Percentiles rank a stretch among this genome's conserved stretches.
phyloP scores from a whole-genome alignment of 2,329 filamentous ascomycete species.

The Paramyrothecium roridum region DNA sequence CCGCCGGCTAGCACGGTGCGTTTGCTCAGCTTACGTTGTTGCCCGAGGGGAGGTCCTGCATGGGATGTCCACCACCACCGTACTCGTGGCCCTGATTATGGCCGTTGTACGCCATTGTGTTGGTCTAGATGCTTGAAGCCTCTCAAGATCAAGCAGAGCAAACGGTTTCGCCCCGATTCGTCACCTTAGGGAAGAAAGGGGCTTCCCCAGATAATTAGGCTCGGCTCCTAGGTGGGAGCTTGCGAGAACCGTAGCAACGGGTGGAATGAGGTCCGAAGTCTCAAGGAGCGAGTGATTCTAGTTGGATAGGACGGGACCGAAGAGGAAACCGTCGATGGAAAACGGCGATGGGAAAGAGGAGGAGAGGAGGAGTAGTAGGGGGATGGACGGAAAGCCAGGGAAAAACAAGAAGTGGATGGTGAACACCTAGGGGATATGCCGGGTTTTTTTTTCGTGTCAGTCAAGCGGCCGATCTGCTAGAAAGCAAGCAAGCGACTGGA shows the following conservation, averaged over 20 bases:
- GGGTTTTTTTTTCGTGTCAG: background rate
- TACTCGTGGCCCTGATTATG: conserved; percentile 50
- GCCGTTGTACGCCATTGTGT: conserved; percentile 59
- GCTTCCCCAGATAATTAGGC: background rate
- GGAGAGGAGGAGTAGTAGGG: background rate
- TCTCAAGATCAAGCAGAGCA: background rate
- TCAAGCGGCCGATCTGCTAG: background rate
- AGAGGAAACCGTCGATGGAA: conserved; percentile 16
- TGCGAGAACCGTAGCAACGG: conserved; percentile 16
- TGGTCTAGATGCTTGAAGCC: conserved; percentile 5
- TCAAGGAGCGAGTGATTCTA: conserved; percentile 21
- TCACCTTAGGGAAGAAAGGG: background rate
- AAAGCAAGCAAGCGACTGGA: background rate
- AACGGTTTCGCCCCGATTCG: background rate
- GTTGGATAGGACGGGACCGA: conserved; percentile 15
- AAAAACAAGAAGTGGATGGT: background rate
- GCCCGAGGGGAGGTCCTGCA: conserved; percentile 63
- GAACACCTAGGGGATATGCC: background rate
- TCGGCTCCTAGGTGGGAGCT: background rate
- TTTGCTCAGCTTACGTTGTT: conserved; percentile 50
- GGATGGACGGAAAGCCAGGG: background rate
- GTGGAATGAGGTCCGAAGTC: conserved; percentile 26
- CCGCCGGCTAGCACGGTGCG: background rate
- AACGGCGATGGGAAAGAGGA: conserved; percentile 13
- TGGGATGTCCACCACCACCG: conserved; percentile 51